Base-by-base conservation (phyloP, 805 yeast species). In the Candida xiaguanensis region DNA sequence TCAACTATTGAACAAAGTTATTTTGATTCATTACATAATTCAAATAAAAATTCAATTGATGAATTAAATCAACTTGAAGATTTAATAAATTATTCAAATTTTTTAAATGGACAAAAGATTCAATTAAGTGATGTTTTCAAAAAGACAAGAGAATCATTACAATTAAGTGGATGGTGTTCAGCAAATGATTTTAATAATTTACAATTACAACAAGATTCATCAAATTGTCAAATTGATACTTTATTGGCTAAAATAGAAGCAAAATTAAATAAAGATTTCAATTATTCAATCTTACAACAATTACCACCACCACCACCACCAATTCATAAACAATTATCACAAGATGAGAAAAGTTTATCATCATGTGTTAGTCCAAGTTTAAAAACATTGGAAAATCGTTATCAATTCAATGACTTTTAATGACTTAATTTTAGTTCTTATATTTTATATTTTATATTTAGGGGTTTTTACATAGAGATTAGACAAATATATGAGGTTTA, bases 161-260 rank as follows among this genome's bases (percentile, higher is more conserved):
- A 43, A 20, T 55, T 53, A 32, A 58, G 65, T 24, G 74, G 74
- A 2, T 68, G 74, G 74, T 67, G 72, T 45, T 65, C 70, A 2
- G 51, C 45, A 31, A 62, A 65, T 43, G 73, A 68, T 49, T 55
- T 67, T 46, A 58, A 65, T 41, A 67, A 65, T 50, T 50, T 67
- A 35, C 58, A 56, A 39, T 50, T 65, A 44, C 72, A 68, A 46
- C 59, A 60, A 40, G 70, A 61, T 40, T 44, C 61, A n/a, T 58
- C 63, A 31, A 42, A 60, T 37, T 52, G 61, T 38, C 69, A 65
- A 49, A 58, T 67, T 34, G 69, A 67, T 46, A 53, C 66, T 14
- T 65, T 61, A 41, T 49, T 67, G 27, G 40, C 57, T 16, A 63
- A 65, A 45, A 64, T 66, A 36, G 69, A 64, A 42, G 66, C 56